Base-by-base conservation (phyloP, 345 rosid genomes). In the Arabidopsis thaliana region DNA sequence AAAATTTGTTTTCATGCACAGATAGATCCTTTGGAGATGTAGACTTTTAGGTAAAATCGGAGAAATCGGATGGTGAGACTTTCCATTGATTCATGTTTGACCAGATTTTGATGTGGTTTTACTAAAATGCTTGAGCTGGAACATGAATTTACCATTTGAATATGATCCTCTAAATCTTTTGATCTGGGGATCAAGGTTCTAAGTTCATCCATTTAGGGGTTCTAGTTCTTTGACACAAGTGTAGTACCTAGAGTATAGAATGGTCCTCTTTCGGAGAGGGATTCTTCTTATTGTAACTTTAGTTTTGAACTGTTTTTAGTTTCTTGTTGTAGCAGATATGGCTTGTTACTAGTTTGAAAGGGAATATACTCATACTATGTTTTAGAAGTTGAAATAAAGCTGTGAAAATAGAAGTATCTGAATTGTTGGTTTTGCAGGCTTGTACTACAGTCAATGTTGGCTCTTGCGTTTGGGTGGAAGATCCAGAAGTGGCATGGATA, bases 391-490 rank as follows among this genome's bases (percentile, higher is more conserved):
- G 4, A 1, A 6, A 7, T 14, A 50, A 6, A 60, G 69, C 22
- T 12, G 20, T 57, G 59, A 46, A 42, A 16, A 58, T 75, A 20
- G 8, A 46, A 6, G 24, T 6, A 6, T 63, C 41, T 63, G 25
- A 53, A 46, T 8, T 64, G 38, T 28, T 69, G 58, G 34, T 57
- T 56, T 28, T 71, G 69, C 68, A 78, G 81, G 78, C 89, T 66
- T 66, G 81, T 45, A 77, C 80, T 40, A 83, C 86, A 74, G 81
- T 83, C 57, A 83, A 60, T 16, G 87, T 88, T 71, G 97, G 98
- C 71, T 83, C 98, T 81, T 84, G 73, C 56, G 96, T 93, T 60
- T 95, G 99, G 98, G 73, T 95, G 72, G 98, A 90, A 81, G 96
- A 95, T 83, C 85, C 90, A 58, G 93, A 92, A 22, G 80, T 28